Evolutionary conservation across 257 asterid genomes (phyloP), one percentile per base, ranked within the genome.

Genomic region (Salvia rosmarinus): DNA sequence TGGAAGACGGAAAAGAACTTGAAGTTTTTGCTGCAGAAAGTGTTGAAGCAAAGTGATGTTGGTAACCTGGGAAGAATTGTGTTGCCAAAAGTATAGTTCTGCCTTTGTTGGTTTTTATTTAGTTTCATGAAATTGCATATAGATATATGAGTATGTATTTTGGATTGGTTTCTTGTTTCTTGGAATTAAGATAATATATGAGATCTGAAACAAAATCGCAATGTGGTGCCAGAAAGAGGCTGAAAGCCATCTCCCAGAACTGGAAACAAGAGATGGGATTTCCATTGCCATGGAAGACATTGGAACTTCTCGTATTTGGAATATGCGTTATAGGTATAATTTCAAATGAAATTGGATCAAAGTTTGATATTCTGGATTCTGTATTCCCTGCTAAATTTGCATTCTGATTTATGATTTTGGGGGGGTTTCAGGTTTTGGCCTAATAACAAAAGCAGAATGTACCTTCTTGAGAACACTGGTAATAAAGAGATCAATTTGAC

Each of bases 11-110:
- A 91, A 75, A 89, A 86, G 80, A 91, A 88, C 75, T 80, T 95
- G 83, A 89, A 86, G 80, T 89, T 91, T 79, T 78, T 95, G 86
- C 82, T 95, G 75, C 99, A 95, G 90, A 95, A 95, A 77, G 99
- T 95, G 62, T 78, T 95, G 84, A 95, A 95, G 85, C 99, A 95
- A 80, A 95, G 99, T 57, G 98, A 95, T 80, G 98, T 95, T 72
- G 99, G 99, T 58, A 89, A 78, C 73, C 85, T 91, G 4, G 99
- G 99, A 58, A 85, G 99, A 76, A 95, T 95, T 25, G 99, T 95
- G 76, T 70, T 95, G 83, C 99, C 99, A 35, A 95, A 95, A 66
- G 99, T 95, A 85, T 64, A 30, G 5, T 50, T 55, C 17, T 39
- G 25, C 32, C 5, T n/a, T 35, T 21, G 4, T 44, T 70, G 3